Base-by-base conservation (phyloP, 2,329 filamentous ascomycete species). In the Aspergillus brasiliensis region DNA sequence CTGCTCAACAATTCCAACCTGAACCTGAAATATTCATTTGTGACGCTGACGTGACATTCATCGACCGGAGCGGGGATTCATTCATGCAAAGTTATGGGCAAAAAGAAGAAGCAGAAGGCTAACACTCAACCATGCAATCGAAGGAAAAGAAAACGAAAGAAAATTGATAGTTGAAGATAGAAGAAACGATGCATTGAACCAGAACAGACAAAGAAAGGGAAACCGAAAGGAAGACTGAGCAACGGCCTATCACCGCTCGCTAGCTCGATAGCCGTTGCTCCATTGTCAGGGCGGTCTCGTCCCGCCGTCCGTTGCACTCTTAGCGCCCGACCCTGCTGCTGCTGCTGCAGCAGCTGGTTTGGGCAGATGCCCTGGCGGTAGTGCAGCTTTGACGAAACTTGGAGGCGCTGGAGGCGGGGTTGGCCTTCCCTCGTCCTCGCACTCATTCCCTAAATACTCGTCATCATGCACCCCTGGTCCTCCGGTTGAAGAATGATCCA, bases 381-480 rank as follows among this genome's bases (percentile, higher is more conserved):
- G 66, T 90, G 82, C 63, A 86, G 82, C 74, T 92, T 88, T 75
- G 88, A 90, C 69, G 84, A 79, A 72, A 88, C 81, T 74, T 88
- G 88, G 58, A 82, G 72, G 72, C 40, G 71, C 67, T 7, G 76
- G 72, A 19, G 75, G 73, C 31, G 76, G 74, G 40, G 71, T 69
- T 10, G 74, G 58, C 61, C 78, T 62, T 64, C 77, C 71, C 75
- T 83, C 81, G 40, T 83, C 80, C 44, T 83, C 82, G 62, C 83
- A 81, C 46, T 81, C 81, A 59, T 82, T 78, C 47, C 77, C 78
- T 51, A 78, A 68, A 58, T 80, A 79, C 37, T 83, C 81, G 61
- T 84, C 82, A 55, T 81, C 80, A 55, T 78, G 78, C n/a, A 72
- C 75, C 25, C 73, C 77, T 56, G 79, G 74, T 47, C 76, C 62